A percentile compares a stretch with the other conserved stretches of the same genome.
These are phyloP conservation scores for Mycogone perniciosa DNA, from an alignment of 2,329 filamentous ascomycete species.

Conservation along the genomic window DNA sequence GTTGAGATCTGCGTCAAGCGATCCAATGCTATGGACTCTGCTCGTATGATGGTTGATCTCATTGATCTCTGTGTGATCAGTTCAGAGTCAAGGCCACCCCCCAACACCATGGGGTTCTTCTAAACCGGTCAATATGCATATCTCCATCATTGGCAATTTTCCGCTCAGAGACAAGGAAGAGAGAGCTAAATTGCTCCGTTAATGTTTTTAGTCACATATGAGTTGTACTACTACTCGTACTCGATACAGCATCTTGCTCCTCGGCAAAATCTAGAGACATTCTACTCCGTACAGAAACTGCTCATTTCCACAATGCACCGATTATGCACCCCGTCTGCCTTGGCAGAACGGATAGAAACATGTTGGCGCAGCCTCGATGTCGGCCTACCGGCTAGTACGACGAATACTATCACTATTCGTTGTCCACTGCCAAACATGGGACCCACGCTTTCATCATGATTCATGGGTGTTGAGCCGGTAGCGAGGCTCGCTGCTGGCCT, in stretches of 20 bases:
- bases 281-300: neutral
- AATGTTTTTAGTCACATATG: too few species aligned
- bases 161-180: too few species aligned
- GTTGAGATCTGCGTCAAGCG: neutral
- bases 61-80: neutral
- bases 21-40: neutral
- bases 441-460: too few species aligned
- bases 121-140: too few species aligned
- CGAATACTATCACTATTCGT: neutral
- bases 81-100: too few species aligned
- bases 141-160: too few species aligned
- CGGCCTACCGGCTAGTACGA: constrained; percentile 1
- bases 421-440: neutral
- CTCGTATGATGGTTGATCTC: neutral
- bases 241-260: neutral
- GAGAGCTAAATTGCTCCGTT: too few species aligned
- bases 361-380: constrained; percentile 7
- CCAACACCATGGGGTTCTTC: too few species aligned
- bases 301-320: constrained; percentile 10
- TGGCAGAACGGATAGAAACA: constrained; percentile 1
- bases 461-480: neutral
- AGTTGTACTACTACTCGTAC: too few species aligned
- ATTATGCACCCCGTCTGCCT: constrained; percentile 4
- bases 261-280: neutral
- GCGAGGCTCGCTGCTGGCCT: neutral